Percentiles rank a stretch among this genome's conserved stretches.
Conservation (phyloP, 2,329 filamentous ascomycete genomes). For the Fusarium haematococcum region DNA sequence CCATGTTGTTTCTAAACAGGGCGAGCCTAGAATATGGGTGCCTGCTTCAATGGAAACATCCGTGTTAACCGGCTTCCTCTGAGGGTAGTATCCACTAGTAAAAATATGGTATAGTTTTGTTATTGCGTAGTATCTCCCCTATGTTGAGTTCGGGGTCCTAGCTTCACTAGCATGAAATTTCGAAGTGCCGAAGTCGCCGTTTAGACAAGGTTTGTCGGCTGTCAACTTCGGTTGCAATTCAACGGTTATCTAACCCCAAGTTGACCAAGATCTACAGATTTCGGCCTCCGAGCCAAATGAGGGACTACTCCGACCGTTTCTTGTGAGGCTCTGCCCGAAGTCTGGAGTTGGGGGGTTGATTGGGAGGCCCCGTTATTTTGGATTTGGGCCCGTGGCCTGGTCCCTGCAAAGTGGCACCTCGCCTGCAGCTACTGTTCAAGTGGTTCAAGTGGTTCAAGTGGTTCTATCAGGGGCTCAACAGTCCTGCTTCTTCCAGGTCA, state of each 20-base stretch:
- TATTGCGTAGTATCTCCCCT: neutral
- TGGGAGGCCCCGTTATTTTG: neutral
- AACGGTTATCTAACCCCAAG: neutral
- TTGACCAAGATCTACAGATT: neutral
- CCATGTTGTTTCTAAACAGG: neutral
- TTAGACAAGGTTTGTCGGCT: neutral
- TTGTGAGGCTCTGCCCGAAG: neutral
- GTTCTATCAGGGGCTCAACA: neutral
- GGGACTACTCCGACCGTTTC: neutral
- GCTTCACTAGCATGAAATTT: neutral
- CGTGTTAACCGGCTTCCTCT: neutral
- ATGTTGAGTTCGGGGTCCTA: neutral
- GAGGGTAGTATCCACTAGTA: neutral
- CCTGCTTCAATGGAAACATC: neutral
- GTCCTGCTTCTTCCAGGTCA: neutral
- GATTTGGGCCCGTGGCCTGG: neutral
- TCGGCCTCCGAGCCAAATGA: neutral
- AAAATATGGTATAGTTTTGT: neutral
- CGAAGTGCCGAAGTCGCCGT: neutral
- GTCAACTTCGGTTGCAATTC: neutral
- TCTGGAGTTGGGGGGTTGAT: neutral
- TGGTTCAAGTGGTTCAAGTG: neutral
- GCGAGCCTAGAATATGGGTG: neutral
- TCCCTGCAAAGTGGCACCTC: neutral
- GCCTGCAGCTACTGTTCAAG: neutral